Evolutionary conservation across 352 stramenopile genomes (phyloP), one percentile per base, ranked within the genome.

Genomic region (Globisporangium spiculum): DNA sequence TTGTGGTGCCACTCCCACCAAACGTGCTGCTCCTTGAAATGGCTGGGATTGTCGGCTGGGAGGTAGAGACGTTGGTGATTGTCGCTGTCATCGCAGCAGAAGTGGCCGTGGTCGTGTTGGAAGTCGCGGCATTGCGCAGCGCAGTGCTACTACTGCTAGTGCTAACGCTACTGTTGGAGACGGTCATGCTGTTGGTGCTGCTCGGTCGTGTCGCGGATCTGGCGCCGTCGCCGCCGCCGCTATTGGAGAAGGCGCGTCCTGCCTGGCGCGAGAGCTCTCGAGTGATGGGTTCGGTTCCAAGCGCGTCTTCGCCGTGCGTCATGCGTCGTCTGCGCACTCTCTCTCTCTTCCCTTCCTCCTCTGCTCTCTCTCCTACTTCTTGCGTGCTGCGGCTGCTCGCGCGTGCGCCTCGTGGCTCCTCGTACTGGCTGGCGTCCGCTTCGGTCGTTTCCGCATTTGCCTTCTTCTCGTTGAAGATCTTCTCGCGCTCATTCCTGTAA

Each of bases 141-240:
- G 44, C 22, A n/a, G 22, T n/a, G 27, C 56, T 50, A 60, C 63
- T 60, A 59, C 54, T 41, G 56, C 30, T 71, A 46, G 65, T 65
- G 54, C 50, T 12, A n/a, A n/a, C 65, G 55, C 73, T 79, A 65
- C 75, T 81, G 68, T 59, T 86, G 6, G 80, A 84, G 61, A 86
- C 69, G 18, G 76, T 86, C 78, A 86, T 88, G 24, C 20, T 54
- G 55, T 22, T 63, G 30, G 30, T 32, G 60, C 32, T 57, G 60
- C 36, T 18, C 6, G 36, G 10, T 22, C 34, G 36, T 38, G 41
- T 32, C 8, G 64, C 44, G 54, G 41, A 26, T 50, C 41, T 50
- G 16, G 41, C 16, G 16, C 41, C 41, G 41, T 14, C 41, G 6
- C 41, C 48, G 20, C 32, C 32, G 52, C 52, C 24, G 24, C 52